These are phyloP conservation scores for Linanthus parryae DNA, from an alignment of 148 eudicot genomes.

Conservation along the genomic window DNA sequence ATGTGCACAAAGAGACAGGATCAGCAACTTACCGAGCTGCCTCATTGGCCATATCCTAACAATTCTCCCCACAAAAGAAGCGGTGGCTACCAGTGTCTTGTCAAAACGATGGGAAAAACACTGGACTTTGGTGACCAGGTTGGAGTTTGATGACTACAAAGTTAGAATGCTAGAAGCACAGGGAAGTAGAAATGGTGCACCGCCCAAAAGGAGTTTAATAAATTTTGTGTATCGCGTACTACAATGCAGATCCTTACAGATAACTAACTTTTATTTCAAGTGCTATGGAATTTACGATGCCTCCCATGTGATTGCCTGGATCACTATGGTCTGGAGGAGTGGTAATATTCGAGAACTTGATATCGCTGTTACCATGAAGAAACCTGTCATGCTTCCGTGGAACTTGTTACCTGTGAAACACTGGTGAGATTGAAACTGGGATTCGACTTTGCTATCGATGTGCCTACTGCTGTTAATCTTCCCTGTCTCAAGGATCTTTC, in stretches of 20 bases:
- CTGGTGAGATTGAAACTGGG: not conserved
- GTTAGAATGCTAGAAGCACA: too few relatives aligned
- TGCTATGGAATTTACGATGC: too few relatives aligned
- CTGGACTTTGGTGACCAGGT: not conserved
- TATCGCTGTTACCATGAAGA: not conserved
- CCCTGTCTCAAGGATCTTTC: not conserved
- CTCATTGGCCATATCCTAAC: not conserved
- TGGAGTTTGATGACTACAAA: not conserved
- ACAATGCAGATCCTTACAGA: not conserved
- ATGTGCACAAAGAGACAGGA: too few relatives aligned
- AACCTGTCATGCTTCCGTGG: not conserved
- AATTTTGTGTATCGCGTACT: not conserved
- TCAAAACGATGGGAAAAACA: not conserved
- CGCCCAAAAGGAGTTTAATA: not conserved
- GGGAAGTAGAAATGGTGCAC: not conserved
- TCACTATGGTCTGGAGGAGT: not conserved
- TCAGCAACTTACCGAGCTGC: not conserved
- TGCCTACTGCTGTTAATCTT: not conserved
- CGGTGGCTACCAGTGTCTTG: not conserved
- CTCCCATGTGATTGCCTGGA: too few relatives aligned
- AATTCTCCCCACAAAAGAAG: constrained; percentile 1
- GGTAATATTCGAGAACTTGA: not conserved
- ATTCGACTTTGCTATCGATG: not conserved
- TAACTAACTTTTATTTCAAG: not conserved
- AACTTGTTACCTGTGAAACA: not conserved